Percentiles rank a stretch among this genome's conserved stretches.
phyloP scores from a whole-genome alignment of 164 flowering plant genomes.

The Umbellularia californica region DNA sequence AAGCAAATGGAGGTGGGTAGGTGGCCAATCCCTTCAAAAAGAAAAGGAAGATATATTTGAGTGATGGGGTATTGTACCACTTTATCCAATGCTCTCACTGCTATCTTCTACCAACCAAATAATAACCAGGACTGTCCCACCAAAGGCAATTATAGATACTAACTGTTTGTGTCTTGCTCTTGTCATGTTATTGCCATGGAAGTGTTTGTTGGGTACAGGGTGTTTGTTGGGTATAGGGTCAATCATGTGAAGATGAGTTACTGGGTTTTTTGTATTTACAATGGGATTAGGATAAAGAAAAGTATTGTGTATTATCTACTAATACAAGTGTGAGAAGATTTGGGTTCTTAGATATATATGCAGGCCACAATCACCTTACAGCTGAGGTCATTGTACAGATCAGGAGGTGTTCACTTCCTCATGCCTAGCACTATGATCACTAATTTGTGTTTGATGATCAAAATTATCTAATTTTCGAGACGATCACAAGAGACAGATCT shows the following conservation, averaged over 20 bases:
- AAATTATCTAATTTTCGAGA: too few species aligned
- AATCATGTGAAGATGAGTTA: neutral
- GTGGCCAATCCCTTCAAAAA: slow-evolving; percentile 42
- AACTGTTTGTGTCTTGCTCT: neutral
- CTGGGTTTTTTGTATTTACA: too few species aligned
- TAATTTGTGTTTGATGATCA: too few species aligned
- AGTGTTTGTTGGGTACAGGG: neutral
- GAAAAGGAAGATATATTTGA: neutral
- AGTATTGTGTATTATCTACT: too few species aligned
- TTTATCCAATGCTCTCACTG: slow-evolving; percentile 10
- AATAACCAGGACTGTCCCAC: slow-evolving; percentile 12
- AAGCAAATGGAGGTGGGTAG: slow-evolving; percentile 33
- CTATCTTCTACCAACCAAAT: slow-evolving; percentile 33
- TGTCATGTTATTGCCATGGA: neutral
- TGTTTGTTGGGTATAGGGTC: neutral
- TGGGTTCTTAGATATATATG: too few species aligned
- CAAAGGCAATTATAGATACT: neutral
- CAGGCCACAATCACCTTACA: too few species aligned
- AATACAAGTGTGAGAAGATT: too few species aligned
- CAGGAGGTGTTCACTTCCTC: too few species aligned
- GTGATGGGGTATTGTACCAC: neutral
- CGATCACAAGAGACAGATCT: too few species aligned
- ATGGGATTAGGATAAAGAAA: too few species aligned
- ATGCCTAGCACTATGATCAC: too few species aligned
- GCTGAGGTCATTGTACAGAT: too few species aligned